Conservation (phyloP, 768 basidiomycete genomes). For the Asterophora parasitica region DNA sequence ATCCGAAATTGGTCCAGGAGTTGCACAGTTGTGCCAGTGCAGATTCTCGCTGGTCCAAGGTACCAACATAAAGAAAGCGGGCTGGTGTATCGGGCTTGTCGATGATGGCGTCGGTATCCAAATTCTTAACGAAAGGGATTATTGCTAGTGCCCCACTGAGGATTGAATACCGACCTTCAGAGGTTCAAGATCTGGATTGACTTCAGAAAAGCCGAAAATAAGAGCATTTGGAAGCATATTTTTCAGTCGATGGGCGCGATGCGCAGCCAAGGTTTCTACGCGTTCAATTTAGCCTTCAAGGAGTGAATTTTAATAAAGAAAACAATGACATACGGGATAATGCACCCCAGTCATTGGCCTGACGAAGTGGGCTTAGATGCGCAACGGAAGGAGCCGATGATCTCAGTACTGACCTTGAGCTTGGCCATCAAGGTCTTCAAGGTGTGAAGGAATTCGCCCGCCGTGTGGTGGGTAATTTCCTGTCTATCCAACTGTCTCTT, state of each 20-base stretch:
- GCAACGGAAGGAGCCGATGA: neutral
- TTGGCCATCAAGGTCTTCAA: constrained; percentile 68
- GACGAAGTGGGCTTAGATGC: neutral
- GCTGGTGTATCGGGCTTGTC: constrained; percentile 31
- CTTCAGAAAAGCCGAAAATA: constrained; percentile 40
- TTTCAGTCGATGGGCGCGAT: constrained; percentile 41
- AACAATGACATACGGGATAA: constrained; percentile 46
- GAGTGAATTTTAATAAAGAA: neutral
- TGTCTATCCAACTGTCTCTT: constrained; percentile 47
- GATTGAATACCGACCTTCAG: constrained; percentile 37
- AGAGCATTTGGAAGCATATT: constrained; percentile 43
- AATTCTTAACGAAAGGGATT: constrained; percentile 32
- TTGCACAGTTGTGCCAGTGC: constrained; percentile 19
- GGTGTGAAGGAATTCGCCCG: constrained; percentile 49
- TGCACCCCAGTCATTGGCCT: constrained; percentile 65
- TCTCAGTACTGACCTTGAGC: constrained; percentile 40
- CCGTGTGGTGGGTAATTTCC: constrained; percentile 41
- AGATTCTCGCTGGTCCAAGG: constrained; percentile 18
- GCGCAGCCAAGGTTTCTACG: constrained; percentile 43
- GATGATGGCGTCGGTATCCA: constrained; percentile 44
- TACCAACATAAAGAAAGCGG: constrained; percentile 27
- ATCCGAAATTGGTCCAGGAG: constrained; percentile 26
- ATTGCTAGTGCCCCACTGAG: neutral
- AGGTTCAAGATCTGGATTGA: constrained; percentile 40
- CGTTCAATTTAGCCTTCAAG: neutral